Evolutionary conservation across 768 basidiomycete genomes (phyloP), one percentile per base, ranked within the genome.

Genomic region (Termitomyces sp.): DNA sequence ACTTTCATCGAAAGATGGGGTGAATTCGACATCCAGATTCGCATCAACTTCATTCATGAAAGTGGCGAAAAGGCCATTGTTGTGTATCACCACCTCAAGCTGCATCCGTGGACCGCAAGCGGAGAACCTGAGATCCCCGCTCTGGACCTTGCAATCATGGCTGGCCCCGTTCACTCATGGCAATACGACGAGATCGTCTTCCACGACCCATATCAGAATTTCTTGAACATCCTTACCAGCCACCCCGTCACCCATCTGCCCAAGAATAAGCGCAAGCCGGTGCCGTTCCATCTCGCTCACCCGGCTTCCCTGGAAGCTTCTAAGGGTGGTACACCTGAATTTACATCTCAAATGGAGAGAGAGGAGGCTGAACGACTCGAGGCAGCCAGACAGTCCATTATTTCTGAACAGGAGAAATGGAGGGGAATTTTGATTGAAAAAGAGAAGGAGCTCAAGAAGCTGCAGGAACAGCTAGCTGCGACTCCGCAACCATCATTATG

Each of bases 101-200:
- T 99, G 0, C 97, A 95, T 68, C 91, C 93, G 3, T 95, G 92
- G 92, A 79, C 84, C 3, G 72, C 77, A 22, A 69, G 78, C 2
- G 81, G 80, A 26, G 85, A 88, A 46, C 81, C 85, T 0, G 85
- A 86, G 54, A 82, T 87, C 3, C 86, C 87, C 0, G 78, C 87
- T 4, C 77, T 86, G 8, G 87, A 88, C 16, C 77, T 78, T 24
- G 86, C 88, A 2, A 77, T 83, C 66, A 85, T 84, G 65, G 66
- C 79, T 28, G 88, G 87, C 0, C 89, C 91, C 0, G 92, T 99
- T 30, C 90, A 97, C 69, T 90, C 93, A 0, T 99, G 96, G 95
- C 96, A 98, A 66, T 98, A 98, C 73, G 96, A 98, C 72, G 97
- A 99, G 73, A 82, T 98, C 61, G 92, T 98, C 53, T 98, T 99